Conservation (phyloP, 441 rosid genomes). For the Erodium trifolium region DNA sequence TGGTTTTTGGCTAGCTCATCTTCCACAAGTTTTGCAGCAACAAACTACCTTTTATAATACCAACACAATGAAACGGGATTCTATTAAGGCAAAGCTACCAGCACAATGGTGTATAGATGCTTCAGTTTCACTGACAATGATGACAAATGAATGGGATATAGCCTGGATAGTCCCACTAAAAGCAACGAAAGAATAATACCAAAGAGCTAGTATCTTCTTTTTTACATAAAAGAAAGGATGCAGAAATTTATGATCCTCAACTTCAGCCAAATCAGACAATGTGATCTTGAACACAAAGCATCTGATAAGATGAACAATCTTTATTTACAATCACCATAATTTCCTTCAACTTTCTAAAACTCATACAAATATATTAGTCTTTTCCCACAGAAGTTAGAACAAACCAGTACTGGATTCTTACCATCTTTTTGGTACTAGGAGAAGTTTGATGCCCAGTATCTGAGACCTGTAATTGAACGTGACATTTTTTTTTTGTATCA, state of each 20-base stretch:
- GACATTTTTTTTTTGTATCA: neutral
- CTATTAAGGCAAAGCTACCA: neutral
- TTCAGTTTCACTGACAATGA: neutral
- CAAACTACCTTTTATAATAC: neutral
- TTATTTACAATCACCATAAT: neutral
- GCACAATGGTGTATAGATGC: neutral
- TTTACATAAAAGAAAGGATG: neutral
- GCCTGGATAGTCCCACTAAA: neutral
- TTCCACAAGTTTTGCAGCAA: neutral
- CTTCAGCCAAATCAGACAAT: neutral
- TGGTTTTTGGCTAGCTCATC: neutral
- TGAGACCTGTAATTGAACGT: slow-evolving; percentile 34
- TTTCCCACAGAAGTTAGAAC: slow-evolving; percentile 3
- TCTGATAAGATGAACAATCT: neutral
- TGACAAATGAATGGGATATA: neutral
- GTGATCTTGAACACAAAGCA: neutral
- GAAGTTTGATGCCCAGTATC: slow-evolving; percentile 32
- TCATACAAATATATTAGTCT: neutral
- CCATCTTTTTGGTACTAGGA: slow-evolving; percentile 63
- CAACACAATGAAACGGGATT: neutral
- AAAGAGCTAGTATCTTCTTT: neutral
- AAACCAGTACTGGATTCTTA: slow-evolving; percentile 21
- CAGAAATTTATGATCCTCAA: neutral
- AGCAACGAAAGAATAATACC: neutral
- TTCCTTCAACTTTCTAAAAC: neutral